A percentile compares a stretch with the other conserved stretches of the same genome.
Evolutionary conservation across 192 early-diverging fungal genomes (phyloP).

Genomic region (Tieghemiomyces parasiticus): DNA sequence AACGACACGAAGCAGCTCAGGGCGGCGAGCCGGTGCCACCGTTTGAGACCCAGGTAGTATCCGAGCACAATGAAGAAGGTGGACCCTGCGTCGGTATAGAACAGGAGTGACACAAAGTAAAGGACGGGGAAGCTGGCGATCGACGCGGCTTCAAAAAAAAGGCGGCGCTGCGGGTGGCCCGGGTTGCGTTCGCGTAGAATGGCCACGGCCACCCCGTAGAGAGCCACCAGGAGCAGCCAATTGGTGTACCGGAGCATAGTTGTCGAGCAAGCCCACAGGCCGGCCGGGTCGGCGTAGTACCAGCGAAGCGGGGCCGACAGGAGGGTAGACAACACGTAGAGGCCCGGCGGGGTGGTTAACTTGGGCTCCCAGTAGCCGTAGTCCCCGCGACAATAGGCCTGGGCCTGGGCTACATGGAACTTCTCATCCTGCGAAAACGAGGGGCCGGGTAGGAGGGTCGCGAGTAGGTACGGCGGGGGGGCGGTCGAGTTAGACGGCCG

Average conservation of each 20-base stretch:
- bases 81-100: conserved; percentile 86
- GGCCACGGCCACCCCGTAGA: conserved; percentile 26
- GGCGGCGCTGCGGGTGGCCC: not conserved
- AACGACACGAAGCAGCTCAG: conserved; percentile 37
- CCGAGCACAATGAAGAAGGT: conserved; percentile 59
- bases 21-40: conserved; percentile 33
- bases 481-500: not conserved
- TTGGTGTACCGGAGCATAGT: conserved; percentile 44
- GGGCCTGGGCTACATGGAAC: conserved; percentile 87
- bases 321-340: conserved; percentile 41
- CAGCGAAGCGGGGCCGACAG: conserved; percentile 3
- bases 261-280: conserved; percentile 19
- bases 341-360: conserved; percentile 92
- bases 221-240: conserved; percentile 39
- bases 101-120: conserved; percentile 78
- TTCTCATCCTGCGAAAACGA: conserved; percentile 62
- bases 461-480: not conserved
- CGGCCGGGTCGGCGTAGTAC: not conserved
- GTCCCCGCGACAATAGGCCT: conserved; percentile 58
- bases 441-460: not conserved
- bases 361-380: conserved; percentile 78
- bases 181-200: conserved; percentile 18
- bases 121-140: conserved; percentile 58
- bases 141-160: conserved; percentile 22
- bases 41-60: conserved; percentile 36